Evolutionary conservation across 768 basidiomycete species (phyloP), one percentile per base, ranked within the genome.

Genomic region (Leccinum truebloodii): DNA sequence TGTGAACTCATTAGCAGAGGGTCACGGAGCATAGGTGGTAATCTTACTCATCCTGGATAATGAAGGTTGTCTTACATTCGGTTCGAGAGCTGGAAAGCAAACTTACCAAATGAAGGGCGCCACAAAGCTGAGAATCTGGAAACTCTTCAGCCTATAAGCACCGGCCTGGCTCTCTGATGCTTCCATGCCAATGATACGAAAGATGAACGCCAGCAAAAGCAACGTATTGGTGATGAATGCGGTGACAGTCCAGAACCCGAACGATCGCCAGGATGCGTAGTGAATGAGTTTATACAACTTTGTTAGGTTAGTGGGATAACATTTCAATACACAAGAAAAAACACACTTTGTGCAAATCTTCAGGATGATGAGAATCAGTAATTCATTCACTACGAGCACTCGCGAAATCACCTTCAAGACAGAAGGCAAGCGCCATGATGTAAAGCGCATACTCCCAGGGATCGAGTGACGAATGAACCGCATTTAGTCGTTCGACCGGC

Each of bases 111-210:
- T 88, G 54, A 96, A 81, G 1, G 93, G 94, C 2, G 92, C 84
- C 6, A 90, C 93, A 73, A 88, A 94, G 77, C 92, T 92, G 41
- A 97, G 77, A 30, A 93, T 82, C 69, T 95, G 94, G 76, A 97
- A 98, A 73, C 94, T 95, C 59, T 73, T 79, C 16, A 93, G 63
- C 56, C 81, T 80, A 60, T 85, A 66, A 55, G 69, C 64, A 26
- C 70, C 68, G 20, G 76, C 73, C 55, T 73, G 59, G 62, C 80
- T 75, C 3, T 67, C 76, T 3, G 73, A 62, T 4, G 71, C 69
- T 6, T 53, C 61, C 7, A 89, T 65, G 26, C 93, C 86, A 5
- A 78, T 71, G 1, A 95, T 65, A 34, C 95, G 90, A 52, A 96
- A 73, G 7, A 78, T 69, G 69, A 95, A 95, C 1, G 94, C 94